Evolutionary conservation across 1,284 basidiomycete species (phyloP).

Genomic region (Cryptococcus jaspeensis): DNA sequence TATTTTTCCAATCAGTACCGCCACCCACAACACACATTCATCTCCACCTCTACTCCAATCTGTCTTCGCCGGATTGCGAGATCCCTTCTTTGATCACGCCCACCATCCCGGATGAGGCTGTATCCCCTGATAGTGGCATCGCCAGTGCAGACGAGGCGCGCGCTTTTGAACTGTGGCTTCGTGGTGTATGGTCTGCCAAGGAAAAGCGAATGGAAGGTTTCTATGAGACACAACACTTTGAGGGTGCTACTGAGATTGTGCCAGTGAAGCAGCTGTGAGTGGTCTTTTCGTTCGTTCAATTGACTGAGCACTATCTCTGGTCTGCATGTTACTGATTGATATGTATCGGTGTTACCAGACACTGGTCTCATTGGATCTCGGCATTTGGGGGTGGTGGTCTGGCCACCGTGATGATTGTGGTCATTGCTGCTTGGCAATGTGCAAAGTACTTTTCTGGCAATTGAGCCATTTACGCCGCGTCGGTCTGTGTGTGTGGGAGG

Average conservation of each 20-base stretch:
- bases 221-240: conserved; percentile 46
- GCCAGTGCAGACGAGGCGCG: conserved; percentile 67
- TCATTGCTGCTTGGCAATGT: conserved; percentile 8
- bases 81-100: conserved; percentile 30
- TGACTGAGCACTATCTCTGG: not conserved
- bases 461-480: too few relatives aligned
- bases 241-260: conserved; percentile 23
- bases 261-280: conserved; percentile 39
- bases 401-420: conserved; percentile 19
- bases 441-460: not conserved
- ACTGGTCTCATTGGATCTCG: conserved; percentile 35
- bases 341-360: conserved; percentile 21
- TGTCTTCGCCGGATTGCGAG: conserved; percentile 40
- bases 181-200: conserved; percentile 77
- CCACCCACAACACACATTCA: conserved; percentile 87
- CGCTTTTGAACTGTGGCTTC: conserved; percentile 79
- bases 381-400: conserved; percentile 41
- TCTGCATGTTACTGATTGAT: not conserved
- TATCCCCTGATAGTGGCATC: conserved; percentile 18
- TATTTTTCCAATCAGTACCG: conserved; percentile 77
- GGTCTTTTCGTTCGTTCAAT: not conserved
- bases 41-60: conserved; percentile 66
- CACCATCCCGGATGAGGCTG: conserved; percentile 5
- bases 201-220: conserved; percentile 70
- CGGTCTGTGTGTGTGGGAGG: too few relatives aligned